phyloP scores from a whole-genome alignment of 139 green algal genomes.

The Chlamydomonas eustigma region DNA sequence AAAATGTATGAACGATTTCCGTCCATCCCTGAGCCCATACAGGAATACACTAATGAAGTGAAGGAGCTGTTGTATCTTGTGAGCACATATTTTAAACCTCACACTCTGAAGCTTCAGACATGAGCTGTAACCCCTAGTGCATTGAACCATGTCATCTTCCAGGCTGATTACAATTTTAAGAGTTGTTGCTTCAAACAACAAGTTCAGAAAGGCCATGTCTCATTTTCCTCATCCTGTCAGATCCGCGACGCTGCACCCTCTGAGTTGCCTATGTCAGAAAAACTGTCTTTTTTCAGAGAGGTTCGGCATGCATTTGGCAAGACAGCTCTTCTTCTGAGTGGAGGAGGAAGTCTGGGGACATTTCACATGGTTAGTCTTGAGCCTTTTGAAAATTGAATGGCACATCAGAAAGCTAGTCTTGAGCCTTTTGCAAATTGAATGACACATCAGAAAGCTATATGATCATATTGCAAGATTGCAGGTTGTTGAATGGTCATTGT shows the following conservation, averaged over 20 bases:
- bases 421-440: too few relatives aligned
- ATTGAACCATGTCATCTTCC: too few relatives aligned
- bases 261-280: conserved; percentile 51
- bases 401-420: too few relatives aligned
- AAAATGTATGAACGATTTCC: conserved; percentile 69
- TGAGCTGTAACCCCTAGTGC: too few relatives aligned
- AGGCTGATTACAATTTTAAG: too few relatives aligned
- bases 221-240: neutral
- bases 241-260: conserved; percentile 15
- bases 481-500: too few relatives aligned
- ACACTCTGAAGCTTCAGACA: too few relatives aligned
- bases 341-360: conserved; percentile 84
- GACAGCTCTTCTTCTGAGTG: conserved; percentile 91
- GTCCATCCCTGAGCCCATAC: conserved; percentile 75
- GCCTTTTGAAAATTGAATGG: too few relatives aligned
- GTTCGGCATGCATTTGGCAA: conserved; percentile 92
- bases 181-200: too few relatives aligned
- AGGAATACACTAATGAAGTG: conserved; percentile 92
- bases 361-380: conserved; percentile 84
- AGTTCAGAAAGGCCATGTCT: neutral
- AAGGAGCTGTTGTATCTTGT: conserved; percentile 77
- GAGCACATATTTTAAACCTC: too few relatives aligned
- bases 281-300: conserved; percentile 84
- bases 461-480: too few relatives aligned
- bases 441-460: too few relatives aligned